phyloP scores from a whole-genome alignment of 2,329 filamentous ascomycete species.

The Laburnicola sp. region DNA sequence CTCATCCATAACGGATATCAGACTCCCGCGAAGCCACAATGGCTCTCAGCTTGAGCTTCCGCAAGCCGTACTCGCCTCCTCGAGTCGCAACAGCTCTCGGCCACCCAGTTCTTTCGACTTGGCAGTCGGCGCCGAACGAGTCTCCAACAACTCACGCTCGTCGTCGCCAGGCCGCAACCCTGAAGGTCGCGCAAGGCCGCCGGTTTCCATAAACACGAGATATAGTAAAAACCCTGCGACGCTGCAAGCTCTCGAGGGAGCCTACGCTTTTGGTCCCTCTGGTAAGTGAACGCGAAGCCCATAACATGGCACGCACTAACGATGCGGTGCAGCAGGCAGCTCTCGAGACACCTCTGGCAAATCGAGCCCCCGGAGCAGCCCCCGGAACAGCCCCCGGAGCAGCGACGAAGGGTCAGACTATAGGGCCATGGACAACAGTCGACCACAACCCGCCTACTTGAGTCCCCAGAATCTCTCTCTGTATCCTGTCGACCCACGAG shows the following conservation, averaged over 20 bases:
- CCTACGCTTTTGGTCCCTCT: slow-evolving; percentile 22
- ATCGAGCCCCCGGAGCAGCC: slow-evolving; percentile 38
- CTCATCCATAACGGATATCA: slow-evolving; percentile 38
- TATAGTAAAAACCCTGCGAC: slow-evolving; percentile 45
- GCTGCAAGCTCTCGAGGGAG: slow-evolving; percentile 37
- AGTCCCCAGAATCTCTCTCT: slow-evolving; percentile 24
- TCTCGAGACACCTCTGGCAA: slow-evolving; percentile 32
- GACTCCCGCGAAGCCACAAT: slow-evolving; percentile 33
- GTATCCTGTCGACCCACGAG: slow-evolving; percentile 37
- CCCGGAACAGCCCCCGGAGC: too few species aligned
- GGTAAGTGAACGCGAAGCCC: slow-evolving; percentile 22
- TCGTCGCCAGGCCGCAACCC: slow-evolving; percentile 32
- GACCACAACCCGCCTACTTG: slow-evolving; percentile 41
- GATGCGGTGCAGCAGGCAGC: slow-evolving; percentile 27
- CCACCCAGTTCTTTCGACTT: slow-evolving; percentile 45
- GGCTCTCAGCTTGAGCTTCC: slow-evolving; percentile 40
- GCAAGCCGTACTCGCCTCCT: slow-evolving; percentile 33
- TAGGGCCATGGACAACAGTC: slow-evolving; percentile 33
- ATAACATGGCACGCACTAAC: slow-evolving; percentile 6
- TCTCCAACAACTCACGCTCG: slow-evolving; percentile 35
- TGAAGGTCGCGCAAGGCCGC: slow-evolving; percentile 30
- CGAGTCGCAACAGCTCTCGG: slow-evolving; percentile 41
- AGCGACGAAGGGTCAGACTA: slow-evolving; percentile 46
- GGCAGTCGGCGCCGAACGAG: slow-evolving; percentile 43
- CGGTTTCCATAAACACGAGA: slow-evolving; percentile 39